These are phyloP conservation scores for Bjerkandera adusta DNA, from an alignment of 1,284 basidiomycete species.

Conservation along the genomic window DNA sequence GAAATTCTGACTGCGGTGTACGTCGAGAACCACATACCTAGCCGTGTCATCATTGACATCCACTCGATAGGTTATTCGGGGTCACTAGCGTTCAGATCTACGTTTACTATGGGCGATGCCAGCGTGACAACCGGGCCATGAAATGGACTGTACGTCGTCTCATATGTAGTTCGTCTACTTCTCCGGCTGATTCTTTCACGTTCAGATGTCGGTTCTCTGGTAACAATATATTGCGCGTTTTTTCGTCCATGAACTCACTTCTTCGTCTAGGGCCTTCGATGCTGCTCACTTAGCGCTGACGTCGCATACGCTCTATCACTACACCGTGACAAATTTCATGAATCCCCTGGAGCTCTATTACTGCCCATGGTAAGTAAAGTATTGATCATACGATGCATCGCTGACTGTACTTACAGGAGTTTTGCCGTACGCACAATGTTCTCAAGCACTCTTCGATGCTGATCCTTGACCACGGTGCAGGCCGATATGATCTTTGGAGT, in stretches of 20 bases:
- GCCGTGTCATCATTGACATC: neutral
- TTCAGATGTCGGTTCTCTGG: neutral
- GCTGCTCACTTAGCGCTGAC: slow-evolving; percentile 15
- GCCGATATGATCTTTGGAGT: neutral
- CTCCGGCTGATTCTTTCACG: too few species aligned
- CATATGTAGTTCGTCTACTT: neutral
- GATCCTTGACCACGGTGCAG: neutral
- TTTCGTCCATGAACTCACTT: neutral
- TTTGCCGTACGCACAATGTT: neutral
- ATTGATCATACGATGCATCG: slow-evolving; percentile 9
- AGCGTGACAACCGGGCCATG: slow-evolving; percentile 1
- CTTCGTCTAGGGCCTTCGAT: slow-evolving; percentile 15
- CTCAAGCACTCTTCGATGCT: neutral
- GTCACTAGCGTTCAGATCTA: slow-evolving; percentile 12
- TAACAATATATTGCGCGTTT: neutral
- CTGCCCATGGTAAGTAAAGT: too few species aligned
- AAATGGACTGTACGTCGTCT: neutral
- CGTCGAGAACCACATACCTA: neutral
- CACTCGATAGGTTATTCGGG: slow-evolving; percentile 11
- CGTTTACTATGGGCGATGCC: slow-evolving; percentile 7
- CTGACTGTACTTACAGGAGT: neutral
- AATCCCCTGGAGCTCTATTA: slow-evolving; percentile 11
- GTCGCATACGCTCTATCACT: slow-evolving; percentile 16
- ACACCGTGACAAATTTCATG: slow-evolving; percentile 17
- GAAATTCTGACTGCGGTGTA: too few species aligned